phyloP scores from a whole-genome alignment of 345 rosid genomes.

The Balakata baccata region DNA sequence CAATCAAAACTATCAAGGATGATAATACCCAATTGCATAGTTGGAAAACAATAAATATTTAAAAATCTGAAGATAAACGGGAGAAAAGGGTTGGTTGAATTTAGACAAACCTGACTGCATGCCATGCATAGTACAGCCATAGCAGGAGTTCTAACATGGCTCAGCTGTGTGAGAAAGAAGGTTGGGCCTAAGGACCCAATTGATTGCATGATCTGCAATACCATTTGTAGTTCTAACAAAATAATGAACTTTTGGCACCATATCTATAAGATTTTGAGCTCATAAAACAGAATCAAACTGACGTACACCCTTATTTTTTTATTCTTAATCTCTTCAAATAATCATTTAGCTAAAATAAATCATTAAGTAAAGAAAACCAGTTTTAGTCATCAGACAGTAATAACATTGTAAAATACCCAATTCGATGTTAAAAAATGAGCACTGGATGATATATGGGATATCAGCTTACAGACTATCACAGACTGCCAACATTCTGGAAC shows the following conservation, averaged over 20 bases:
- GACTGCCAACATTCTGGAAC: not conserved
- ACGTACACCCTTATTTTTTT: not conserved
- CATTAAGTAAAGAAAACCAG: not conserved
- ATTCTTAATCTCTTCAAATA: not conserved
- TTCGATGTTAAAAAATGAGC: not conserved
- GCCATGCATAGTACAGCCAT: constrained; percentile 99
- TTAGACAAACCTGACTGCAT: constrained; percentile 78
- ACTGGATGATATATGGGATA: constrained; percentile 2
- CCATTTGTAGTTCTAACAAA: constrained; percentile 9
- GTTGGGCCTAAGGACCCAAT: constrained; percentile 96
- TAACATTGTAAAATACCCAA: not conserved
- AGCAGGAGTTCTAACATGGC: constrained; percentile 79
- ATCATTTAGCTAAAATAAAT: not conserved
- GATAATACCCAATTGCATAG: not conserved
- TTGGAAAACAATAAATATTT: not conserved
- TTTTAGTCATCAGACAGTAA: not conserved
- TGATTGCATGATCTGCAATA: constrained; percentile 91
- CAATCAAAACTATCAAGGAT: not conserved
- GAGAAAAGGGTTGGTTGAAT: constrained; percentile 2
- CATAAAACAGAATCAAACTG: not conserved
- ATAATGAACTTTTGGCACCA: not conserved
- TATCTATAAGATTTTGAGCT: not conserved
- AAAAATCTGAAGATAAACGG: not conserved
- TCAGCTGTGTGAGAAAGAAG: constrained; percentile 81
- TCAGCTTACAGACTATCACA: not conserved